Evolutionary conservation across 1,139 yeast species (phyloP).

Genomic region (Protomyces inouyei): DNA sequence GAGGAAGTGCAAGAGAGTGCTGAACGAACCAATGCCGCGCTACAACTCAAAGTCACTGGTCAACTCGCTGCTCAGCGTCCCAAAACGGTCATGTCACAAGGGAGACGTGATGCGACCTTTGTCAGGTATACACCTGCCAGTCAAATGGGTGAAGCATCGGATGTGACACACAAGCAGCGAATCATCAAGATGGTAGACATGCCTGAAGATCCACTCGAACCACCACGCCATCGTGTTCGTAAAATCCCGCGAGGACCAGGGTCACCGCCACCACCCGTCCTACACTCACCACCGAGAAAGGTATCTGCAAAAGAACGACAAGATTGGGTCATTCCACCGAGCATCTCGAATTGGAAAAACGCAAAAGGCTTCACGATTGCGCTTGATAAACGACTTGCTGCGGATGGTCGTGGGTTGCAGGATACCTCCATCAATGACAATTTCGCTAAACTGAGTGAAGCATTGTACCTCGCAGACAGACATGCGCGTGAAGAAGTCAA

Average conservation of each 20-base stretch:
- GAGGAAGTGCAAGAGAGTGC: conserved; percentile 44
- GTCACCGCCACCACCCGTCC: conserved; percentile 59
- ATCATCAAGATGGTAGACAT: conserved; percentile 55
- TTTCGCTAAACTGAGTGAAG: conserved; percentile 61
- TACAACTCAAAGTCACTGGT: conserved; percentile 46
- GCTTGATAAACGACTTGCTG: conserved; percentile 68
- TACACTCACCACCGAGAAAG: conserved; percentile 49
- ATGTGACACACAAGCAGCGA: conserved; percentile 40
- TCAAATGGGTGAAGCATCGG: conserved; percentile 38
- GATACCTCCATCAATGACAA: conserved; percentile 52
- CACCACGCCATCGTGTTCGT: conserved; percentile 68
- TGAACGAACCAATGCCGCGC: conserved; percentile 48
- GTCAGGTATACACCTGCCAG: conserved; percentile 50
- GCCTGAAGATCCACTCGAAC: conserved; percentile 79
- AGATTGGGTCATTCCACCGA: conserved; percentile 85
- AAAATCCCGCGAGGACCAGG: conserved; percentile 55
- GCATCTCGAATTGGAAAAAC: conserved; percentile 93
- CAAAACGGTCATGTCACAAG: conserved; percentile 36
- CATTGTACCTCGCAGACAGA: conserved; percentile 69
- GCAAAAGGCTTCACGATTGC: conserved; percentile 85
- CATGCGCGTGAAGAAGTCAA: conserved; percentile 68
- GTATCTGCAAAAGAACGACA: conserved; percentile 72
- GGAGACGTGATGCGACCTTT: conserved; percentile 42
- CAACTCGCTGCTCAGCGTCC: conserved; percentile 40
- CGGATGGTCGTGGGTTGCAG: conserved; percentile 47